Percentiles rank a stretch among this genome's conserved stretches.
phyloP scores from a whole-genome alignment of 345 rosid genomes.

The Streptanthus diversifolius region DNA sequence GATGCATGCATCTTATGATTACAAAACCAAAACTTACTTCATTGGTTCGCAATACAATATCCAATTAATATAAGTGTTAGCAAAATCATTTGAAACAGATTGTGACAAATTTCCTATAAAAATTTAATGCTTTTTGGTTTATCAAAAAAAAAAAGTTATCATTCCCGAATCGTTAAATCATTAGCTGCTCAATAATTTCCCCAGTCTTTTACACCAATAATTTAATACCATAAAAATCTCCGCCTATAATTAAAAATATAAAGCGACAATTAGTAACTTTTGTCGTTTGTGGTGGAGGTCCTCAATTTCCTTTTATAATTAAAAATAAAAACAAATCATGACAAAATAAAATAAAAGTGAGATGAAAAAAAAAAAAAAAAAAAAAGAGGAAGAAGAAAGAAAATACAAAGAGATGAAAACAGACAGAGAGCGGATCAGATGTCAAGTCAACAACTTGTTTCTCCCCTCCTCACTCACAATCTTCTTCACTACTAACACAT shows the following conservation, averaged over 20 bases:
- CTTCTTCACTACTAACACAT: slow-evolving; percentile 10
- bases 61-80: too few relatives aligned
- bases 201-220: not conserved
- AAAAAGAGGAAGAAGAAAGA: not conserved
- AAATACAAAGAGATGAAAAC: not conserved
- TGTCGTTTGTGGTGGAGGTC: slow-evolving; percentile 28
- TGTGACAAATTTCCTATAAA: not conserved
- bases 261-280: slow-evolving; percentile 1
- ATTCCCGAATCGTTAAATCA: slow-evolving; percentile 12
- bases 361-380: not conserved
- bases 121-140: not conserved
- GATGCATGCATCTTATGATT: too few relatives aligned
- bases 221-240: slow-evolving; percentile 15
- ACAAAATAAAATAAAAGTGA: not conserved
- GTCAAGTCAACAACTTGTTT: slow-evolving; percentile 25
- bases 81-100: not conserved
- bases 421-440: slow-evolving; percentile 32
- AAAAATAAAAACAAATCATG: not conserved
- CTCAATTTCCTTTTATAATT: not conserved
- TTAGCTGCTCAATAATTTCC: slow-evolving; percentile 10
- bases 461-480: slow-evolving; percentile 20
- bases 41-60: too few relatives aligned
- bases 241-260: not conserved
- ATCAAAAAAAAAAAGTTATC: not conserved
- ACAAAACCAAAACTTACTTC: too few relatives aligned